Conservation (phyloP, 2,329 filamentous ascomycete species). For the Ceratocystis papillata region DNA sequence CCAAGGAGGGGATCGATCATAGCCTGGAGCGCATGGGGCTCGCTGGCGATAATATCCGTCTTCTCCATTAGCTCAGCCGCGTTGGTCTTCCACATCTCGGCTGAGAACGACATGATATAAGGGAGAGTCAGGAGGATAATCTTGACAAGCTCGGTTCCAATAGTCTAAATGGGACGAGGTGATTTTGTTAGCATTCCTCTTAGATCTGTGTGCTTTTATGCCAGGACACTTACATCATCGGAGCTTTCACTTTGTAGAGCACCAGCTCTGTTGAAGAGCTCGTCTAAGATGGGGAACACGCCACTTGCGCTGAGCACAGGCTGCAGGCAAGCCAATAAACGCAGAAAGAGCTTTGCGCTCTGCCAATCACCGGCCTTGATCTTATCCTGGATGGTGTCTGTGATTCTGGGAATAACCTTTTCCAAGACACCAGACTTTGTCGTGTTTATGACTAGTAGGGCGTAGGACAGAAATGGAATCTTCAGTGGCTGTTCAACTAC, state of each 20-base stretch:
- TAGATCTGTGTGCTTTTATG: too few species aligned
- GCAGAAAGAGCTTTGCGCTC: slow-evolving; percentile 78
- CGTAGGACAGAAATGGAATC: slow-evolving; percentile 84
- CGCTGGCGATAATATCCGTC: slow-evolving; percentile 86
- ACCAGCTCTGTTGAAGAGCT: slow-evolving; percentile 83
- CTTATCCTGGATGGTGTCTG: slow-evolving; percentile 52
- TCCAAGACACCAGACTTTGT: slow-evolving; percentile 63
- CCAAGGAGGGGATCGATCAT: slow-evolving; percentile 70
- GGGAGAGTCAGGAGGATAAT: slow-evolving; percentile 92
- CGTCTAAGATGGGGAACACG: slow-evolving; percentile 71
- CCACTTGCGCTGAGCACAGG: slow-evolving; percentile 71
- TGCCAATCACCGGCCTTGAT: slow-evolving; percentile 72
- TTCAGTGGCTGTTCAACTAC: slow-evolving; percentile 89
- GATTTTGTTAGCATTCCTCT: slow-evolving; percentile 11
- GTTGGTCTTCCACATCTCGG: slow-evolving; percentile 58
- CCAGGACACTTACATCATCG: slow-evolving; percentile 60
- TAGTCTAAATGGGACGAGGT: slow-evolving; percentile 37
- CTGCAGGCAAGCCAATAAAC: slow-evolving; percentile 81
- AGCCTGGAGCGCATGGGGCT: slow-evolving; percentile 72
- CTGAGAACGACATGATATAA: slow-evolving; percentile 69
- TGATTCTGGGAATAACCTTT: slow-evolving; percentile 56
- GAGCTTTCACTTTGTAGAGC: slow-evolving; percentile 87
- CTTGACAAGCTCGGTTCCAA: slow-evolving; percentile 82
- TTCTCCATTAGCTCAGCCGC: slow-evolving; percentile 76
- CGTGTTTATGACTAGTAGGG: slow-evolving; percentile 68